A percentile compares a stretch with the other conserved stretches of the same genome.
phyloP scores from a whole-genome alignment of 768 basidiomycete genomes.

The Amanita exitialis region DNA sequence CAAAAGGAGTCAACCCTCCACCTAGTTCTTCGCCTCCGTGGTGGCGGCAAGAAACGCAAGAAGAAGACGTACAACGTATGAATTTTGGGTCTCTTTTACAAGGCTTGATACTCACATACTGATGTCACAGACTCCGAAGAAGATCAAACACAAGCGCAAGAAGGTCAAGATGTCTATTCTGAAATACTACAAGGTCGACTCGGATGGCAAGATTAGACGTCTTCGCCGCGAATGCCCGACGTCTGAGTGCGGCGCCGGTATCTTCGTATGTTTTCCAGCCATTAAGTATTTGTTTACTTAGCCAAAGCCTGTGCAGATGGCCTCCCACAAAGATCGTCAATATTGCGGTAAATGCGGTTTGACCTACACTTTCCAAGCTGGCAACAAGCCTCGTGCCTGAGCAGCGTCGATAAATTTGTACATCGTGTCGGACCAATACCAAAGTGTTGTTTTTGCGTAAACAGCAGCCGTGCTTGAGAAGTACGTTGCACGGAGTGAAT shows the following conservation, averaged over 20 bases:
- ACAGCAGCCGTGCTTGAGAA: too few species aligned
- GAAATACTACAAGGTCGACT: conserved; percentile 99
- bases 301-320: conserved; percentile 59
- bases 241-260: conserved; percentile 76
- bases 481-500: too few species aligned
- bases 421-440: background rate
- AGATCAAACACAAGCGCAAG: conserved; percentile 99
- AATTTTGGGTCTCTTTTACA: background rate
- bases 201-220: conserved; percentile 99
- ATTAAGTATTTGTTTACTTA: conserved; percentile 1
- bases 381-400: conserved; percentile 68
- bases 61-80: conserved; percentile 97
- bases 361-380: conserved; percentile 79
- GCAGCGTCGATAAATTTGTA: background rate
- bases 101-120: background rate
- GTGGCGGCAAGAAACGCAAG: conserved; percentile 99
- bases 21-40: conserved; percentile 93
- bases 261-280: conserved; percentile 54
- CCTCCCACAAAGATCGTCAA: conserved; percentile 96
- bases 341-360: conserved; percentile 94
- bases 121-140: conserved; percentile 77
- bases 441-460: background rate
- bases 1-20: conserved; percentile 99
- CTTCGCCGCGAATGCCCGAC: conserved; percentile 92
- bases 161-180: conserved; percentile 99